Evolutionary conservation across 2,329 filamentous ascomycete species (phyloP), one percentile per base, ranked within the genome.

Genomic region (Leptographium radiaticola): DNA sequence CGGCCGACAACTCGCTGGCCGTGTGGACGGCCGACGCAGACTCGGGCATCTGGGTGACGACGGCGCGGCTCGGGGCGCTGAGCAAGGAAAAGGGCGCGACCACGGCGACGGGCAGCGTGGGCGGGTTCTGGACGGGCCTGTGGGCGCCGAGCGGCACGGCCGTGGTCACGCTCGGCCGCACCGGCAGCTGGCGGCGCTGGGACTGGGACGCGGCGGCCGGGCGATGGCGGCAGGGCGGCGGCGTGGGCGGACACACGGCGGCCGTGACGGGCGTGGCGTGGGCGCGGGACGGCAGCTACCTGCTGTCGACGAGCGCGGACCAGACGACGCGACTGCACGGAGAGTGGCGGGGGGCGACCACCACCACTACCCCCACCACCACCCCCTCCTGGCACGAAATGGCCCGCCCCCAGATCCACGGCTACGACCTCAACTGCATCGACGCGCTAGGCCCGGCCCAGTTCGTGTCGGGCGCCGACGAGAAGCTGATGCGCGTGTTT

Each of bases 401-500:
- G 73, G 86, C 90, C 1, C 77, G 93, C 50, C 93, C 93, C 5
- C 93, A 98, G 66, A 98, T 98, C 59, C 93, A 98, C 66, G 93
- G 93, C 40, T 98, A 98, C 67, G 91, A 98, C 66, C 77, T 98
- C 53, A 98, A 97, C 72, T 97, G 93, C 67, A 83, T 97, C 58
- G 86, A 89, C 63, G 79, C 83, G 0, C 74, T 96, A 6, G 83
- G 81, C 9, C 68, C 78, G 9, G 76, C 80, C 9, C 85, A 84
- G 60, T 98, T 98, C 65, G 85, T 97, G 25, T 95, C 90, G 2
- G 93, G 93, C 8, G 93, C 93, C 4, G 93, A 98, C 60, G 93
- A 98, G 72, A 98, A 98, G 70, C 80, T 98, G n/a, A 80, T 98
- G 66, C 85, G 93, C 30, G 91, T 98, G 2, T 98, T 98, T 68